Evolutionary conservation across 768 basidiomycete genomes (phyloP), one percentile per base, ranked within the genome.

Genomic region (Sporobolomyces phaffii): DNA sequence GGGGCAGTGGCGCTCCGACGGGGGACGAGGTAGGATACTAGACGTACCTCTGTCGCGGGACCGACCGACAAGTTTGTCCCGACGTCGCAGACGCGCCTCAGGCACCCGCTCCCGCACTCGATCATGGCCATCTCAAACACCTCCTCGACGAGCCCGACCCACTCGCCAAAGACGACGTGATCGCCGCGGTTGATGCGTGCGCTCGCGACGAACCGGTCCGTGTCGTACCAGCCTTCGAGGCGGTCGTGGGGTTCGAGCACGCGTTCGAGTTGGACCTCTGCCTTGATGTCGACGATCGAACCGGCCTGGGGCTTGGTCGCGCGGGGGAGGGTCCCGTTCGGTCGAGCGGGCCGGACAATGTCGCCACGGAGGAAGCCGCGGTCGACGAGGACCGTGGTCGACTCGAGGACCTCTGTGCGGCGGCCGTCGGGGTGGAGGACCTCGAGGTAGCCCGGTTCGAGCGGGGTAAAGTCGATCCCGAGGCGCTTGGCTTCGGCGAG

Each of bases 141-240:
- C 49, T 72, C 71, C 48, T 72, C 71, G 33, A 72, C 71, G 33
- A 72, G 20, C 9, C 71, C 71, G 18, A 72, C 44, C 71, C 71
- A 72, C 3, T 66, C 61, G 2, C 52, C 61, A 26, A 22, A 24
- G 3, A 66, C 51, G 34, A 72, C 67, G 45, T 72, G 71, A 28
- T 72, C 71, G 5, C 64, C 67, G 13, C 60, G 47, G 29, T 49
- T 50, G 56, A 72, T 43, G 18, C 65, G 28, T 8, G 48, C 43
- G 4, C 51, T 58, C 15, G 65, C 66, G 33, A 64, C 63, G 13
- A 72, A 41, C 9, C 50, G 40, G 3, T 40, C 24, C 18, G 60
- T 41, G 5, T 58, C 38, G 41, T 43, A 40, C 62, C 65, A 68
- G 3, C 50, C 62, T 2, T 53, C 56, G 31, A 66, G 28, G 22